phyloP scores from a whole-genome alignment of 306 rosid species.

The Pueraria montana region DNA sequence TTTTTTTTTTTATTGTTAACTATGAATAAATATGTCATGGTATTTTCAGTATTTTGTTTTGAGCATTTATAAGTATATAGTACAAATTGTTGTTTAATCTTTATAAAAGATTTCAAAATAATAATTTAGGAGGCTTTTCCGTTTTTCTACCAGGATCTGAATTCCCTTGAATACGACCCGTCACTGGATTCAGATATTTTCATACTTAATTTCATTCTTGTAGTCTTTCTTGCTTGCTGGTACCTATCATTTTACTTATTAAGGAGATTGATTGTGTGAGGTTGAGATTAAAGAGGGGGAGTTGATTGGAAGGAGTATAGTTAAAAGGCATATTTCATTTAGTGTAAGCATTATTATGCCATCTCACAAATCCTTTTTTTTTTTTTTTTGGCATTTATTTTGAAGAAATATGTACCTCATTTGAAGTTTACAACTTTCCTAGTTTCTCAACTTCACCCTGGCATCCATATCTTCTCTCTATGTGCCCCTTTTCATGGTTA shows the following conservation, averaged over 20 bases:
- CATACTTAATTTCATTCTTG: background rate
- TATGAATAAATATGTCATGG: too few species aligned
- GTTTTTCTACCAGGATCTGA: too few species aligned
- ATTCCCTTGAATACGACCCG: too few species aligned
- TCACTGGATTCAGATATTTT: background rate
- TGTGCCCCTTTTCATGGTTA: background rate
- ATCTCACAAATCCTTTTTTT: background rate
- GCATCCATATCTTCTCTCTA: too few species aligned
- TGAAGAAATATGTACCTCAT: background rate
- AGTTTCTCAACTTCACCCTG: background rate
- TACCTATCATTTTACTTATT: background rate
- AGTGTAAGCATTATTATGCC: background rate
- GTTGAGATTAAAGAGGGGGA: constrained; percentile 5
- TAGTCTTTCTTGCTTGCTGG: background rate
- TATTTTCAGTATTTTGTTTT: too few species aligned
- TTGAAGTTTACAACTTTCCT: background rate
- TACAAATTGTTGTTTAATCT: too few species aligned
- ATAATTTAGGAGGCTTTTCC: too few species aligned
- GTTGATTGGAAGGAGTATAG: constrained; percentile 1
- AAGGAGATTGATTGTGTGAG: constrained; percentile 7
- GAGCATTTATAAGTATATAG: too few species aligned
- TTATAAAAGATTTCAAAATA: too few species aligned
- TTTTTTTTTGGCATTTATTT: too few species aligned
- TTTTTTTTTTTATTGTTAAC: too few species aligned
- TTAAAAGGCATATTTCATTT: background rate